Evolutionary conservation across 257 asterid genomes (phyloP).

Genomic region (Misopates orontium): DNA sequence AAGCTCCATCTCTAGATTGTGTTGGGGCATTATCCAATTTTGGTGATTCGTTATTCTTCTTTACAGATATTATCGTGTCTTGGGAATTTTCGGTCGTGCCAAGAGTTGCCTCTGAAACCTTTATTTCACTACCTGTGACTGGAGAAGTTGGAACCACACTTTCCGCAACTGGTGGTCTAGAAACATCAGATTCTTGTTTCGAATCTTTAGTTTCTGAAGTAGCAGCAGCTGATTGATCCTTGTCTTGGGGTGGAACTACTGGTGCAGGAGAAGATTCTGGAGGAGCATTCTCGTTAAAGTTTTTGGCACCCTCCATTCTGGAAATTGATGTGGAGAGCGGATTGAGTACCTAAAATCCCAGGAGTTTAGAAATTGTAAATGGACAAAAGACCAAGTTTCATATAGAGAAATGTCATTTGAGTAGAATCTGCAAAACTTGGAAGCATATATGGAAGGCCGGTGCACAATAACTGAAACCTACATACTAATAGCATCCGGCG

Average conservation of each 20-base stretch:
- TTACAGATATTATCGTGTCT: conserved; percentile 28
- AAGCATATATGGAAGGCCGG: too few relatives aligned
- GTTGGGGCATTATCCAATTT: conserved; percentile 26
- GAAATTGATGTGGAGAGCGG: conserved; percentile 31
- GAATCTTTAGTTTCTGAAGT: conserved; percentile 31
- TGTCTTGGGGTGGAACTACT: conserved; percentile 32
- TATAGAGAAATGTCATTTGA: neutral
- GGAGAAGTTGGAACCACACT: conserved; percentile 30
- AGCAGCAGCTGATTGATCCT: conserved; percentile 41
- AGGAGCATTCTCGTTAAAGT: conserved; percentile 36
- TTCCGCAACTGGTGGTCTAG: conserved; percentile 22
- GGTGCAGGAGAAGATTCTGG: conserved; percentile 44
- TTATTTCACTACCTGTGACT: conserved; percentile 23
- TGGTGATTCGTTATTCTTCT: conserved; percentile 25
- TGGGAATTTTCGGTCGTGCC: conserved; percentile 25
- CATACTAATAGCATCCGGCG: neutral
- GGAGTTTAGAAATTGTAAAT: conserved; percentile 5
- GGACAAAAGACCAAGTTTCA: neutral
- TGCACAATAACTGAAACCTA: neutral
- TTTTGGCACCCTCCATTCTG: conserved; percentile 65
- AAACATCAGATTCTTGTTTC: conserved; percentile 30
- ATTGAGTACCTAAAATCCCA: conserved; percentile 31
- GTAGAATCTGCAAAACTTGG: too few relatives aligned
- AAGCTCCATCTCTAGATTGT: conserved; percentile 21
- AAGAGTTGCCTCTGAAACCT: conserved; percentile 28